Conservation (phyloP, 257 asterid genomes). For the Gardenia jasminoides region DNA sequence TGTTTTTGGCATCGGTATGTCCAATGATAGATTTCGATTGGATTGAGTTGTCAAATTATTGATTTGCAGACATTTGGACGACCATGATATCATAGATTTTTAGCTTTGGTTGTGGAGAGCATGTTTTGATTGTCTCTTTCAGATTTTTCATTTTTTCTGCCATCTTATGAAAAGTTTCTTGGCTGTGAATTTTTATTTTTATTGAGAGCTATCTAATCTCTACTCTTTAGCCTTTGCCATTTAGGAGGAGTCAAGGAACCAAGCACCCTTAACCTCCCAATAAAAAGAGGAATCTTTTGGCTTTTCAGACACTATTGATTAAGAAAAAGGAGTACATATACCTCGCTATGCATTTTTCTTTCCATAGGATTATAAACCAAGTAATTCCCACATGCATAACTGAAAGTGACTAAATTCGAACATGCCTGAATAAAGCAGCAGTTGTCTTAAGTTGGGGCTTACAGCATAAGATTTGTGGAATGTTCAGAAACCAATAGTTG, state of each 20-base stretch:
- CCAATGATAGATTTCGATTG: background rate
- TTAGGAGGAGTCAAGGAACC: background rate
- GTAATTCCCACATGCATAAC: background rate
- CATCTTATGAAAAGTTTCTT: background rate
- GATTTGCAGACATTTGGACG: too few species aligned
- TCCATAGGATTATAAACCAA: too few species aligned
- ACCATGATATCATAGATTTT: too few species aligned
- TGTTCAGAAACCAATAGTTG: background rate
- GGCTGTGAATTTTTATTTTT: background rate
- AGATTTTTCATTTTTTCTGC: background rate
- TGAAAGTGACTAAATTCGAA: too few species aligned
- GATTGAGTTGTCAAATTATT: background rate
- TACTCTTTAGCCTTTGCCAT: background rate
- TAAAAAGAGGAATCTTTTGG: background rate
- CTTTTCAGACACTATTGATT: background rate
- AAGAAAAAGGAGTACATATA: background rate
- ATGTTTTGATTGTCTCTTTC: background rate
- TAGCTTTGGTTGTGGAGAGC: background rate
- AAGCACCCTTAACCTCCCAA: too few species aligned
- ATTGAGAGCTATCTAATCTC: background rate
- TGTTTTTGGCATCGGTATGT: background rate
- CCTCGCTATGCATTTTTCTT: too few species aligned
- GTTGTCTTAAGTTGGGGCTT: background rate
- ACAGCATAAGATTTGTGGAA: background rate
- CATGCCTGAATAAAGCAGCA: background rate